Conservation (phyloP, 306 rosid species). For the Geum urbanum region DNA sequence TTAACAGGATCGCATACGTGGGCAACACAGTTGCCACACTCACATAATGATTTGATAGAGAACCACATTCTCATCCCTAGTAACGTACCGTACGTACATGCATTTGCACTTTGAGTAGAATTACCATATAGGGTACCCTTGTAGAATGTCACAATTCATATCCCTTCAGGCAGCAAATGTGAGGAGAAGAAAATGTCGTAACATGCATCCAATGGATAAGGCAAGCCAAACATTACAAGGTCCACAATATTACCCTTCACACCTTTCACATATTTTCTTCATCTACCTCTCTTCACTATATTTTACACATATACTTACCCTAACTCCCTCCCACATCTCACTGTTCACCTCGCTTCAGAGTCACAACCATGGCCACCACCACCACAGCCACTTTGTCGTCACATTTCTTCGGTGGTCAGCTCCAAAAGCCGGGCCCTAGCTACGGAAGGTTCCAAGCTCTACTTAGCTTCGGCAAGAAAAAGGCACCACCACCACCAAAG, state of each 20-base stretch:
- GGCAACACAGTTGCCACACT: background rate
- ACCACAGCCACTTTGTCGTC: constrained; percentile 44
- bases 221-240: constrained; percentile 29
- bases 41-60: background rate
- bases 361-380: constrained; percentile 41
- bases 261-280: background rate
- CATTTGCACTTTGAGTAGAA: background rate
- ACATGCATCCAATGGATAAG: constrained; percentile 12
- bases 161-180: background rate
- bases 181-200: background rate
- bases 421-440: constrained; percentile 13
- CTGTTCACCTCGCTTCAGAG: background rate
- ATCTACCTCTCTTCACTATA: background rate
- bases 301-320: constrained; percentile 5
- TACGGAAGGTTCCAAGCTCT: constrained; percentile 41
- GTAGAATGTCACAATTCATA: background rate
- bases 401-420: constrained; percentile 47
- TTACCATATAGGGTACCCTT: background rate
- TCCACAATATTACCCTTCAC: constrained; percentile 15
- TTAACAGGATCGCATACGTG: background rate
- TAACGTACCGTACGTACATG: no score
- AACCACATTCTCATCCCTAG: background rate
- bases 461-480: constrained; percentile 28
- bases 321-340: constrained; percentile 14
- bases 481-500: constrained; percentile 28